These are phyloP conservation scores for Pyrenula massariospora DNA, from an alignment of 495 filamentous ascomycete genomes.

Conservation along the genomic window DNA sequence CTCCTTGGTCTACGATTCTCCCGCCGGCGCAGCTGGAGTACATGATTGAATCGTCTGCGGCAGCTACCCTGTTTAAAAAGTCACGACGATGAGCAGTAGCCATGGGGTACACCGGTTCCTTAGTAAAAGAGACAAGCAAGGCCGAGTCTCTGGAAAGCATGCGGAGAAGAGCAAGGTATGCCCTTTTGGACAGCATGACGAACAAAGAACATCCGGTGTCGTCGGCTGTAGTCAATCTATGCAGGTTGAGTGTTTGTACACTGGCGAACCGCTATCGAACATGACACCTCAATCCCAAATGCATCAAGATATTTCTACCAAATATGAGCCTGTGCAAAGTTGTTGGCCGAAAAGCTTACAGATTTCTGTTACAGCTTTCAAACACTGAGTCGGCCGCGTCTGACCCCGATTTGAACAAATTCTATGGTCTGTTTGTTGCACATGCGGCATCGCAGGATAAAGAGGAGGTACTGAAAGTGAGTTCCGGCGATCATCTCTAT, in stretches of 20 bases:
- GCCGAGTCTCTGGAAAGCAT: neutral
- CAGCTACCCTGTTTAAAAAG: no score
- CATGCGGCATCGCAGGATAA: constrained; percentile 39
- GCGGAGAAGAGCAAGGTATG: constrained; percentile 1
- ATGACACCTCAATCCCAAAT: neutral
- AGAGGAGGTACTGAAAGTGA: constrained; percentile 41
- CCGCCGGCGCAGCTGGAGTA: no score
- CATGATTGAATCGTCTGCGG: no score
- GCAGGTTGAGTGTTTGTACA: no score
- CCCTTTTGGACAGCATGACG: neutral
- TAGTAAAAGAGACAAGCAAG: neutral
- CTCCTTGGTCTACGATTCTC: no score
- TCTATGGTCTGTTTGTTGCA: constrained; percentile 42
- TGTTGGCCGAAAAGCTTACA: neutral
- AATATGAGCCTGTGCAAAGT: neutral
- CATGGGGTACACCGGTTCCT: neutral
- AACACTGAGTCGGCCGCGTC: neutral
- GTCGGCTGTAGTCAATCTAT: neutral
- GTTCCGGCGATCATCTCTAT: neutral
- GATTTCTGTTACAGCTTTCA: neutral
- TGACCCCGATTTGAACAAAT: neutral
- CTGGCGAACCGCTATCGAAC: neutral
- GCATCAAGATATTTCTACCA: neutral
- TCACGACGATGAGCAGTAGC: neutral
- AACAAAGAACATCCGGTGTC: neutral